Evolutionary conservation across 768 basidiomycete genomes (phyloP), one percentile per base, ranked within the genome.

Genomic region (Hygrocybe punicea): DNA sequence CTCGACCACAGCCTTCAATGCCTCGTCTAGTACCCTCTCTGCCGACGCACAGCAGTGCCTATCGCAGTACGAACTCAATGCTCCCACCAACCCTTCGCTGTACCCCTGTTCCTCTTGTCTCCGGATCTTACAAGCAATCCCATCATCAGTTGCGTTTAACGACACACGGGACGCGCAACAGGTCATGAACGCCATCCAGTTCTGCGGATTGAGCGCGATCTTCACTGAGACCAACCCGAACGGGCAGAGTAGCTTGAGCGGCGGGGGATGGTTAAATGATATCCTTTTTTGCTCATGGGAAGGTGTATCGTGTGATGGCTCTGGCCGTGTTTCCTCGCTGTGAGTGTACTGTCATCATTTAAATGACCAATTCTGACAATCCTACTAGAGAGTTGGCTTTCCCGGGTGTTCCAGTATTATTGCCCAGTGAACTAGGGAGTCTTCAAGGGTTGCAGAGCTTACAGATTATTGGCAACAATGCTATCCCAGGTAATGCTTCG

Each of bases 81-180:
- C 55, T 8, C 55, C 46, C 7, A 9, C 55, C 5, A 51, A 57
- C 23, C 55, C 55, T 5, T 42, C 36, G 6, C 16, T n/a, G 19
- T 57, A 49, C 34, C 55, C 55, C 5, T 57, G 55, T 36, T 51
- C 55, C 14, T n/a, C 55, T 5, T 57, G 55, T 51, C 49, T 57
- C 14, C 48, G 48, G 8, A 23, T 47, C 21, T 36, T 57, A 7
- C 55, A 50, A 19, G 9, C 23, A 17, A 51, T 51, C 10, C 46
- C 55, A 33, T n/a, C 33, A 23, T 21, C 50, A n/a, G 19, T 39
- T 24, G 6, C 19, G 6, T 49, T 39, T 37, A 8, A 11, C 19
- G 51, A 57, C 21, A 2, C 40, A 2, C 54, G 47, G 33, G 55
- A 57, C 14, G 45, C 42, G 3, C 47, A 57, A 10, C 40, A 25